These are phyloP conservation scores for Triticum monococcum DNA, from an alignment of 176 grass and related monocot species.

Conservation along the genomic window DNA sequence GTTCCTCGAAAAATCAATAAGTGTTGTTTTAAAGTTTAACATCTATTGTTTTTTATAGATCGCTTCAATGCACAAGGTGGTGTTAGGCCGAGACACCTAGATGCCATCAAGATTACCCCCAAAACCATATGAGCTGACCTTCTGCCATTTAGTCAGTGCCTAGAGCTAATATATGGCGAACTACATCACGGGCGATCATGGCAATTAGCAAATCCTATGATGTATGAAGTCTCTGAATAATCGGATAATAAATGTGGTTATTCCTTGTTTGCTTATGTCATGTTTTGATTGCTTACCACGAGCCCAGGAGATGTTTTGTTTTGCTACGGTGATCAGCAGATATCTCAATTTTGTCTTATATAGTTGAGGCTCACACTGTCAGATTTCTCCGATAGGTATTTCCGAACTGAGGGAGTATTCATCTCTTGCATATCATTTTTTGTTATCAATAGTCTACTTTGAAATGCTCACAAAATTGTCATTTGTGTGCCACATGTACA, in stretches of 20 bases:
- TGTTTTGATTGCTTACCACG: too few species aligned
- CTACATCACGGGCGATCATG: neutral
- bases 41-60: neutral
- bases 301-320: neutral
- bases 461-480: neutral
- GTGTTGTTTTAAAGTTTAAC: neutral
- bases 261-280: neutral
- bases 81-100: neutral
- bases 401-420: neutral
- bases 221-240: neutral
- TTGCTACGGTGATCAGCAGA: neutral
- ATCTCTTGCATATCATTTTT: neutral
- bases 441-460: neutral
- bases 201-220: neutral
- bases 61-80: neutral
- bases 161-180: neutral
- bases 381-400: neutral
- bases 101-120: neutral
- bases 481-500: neutral
- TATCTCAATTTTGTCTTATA: neutral
- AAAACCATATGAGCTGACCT: neutral
- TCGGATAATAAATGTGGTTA: neutral
- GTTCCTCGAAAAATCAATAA: neutral
- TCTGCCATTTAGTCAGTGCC: neutral
- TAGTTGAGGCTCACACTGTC: neutral